A percentile compares a stretch with the other conserved stretches of the same genome.
Conservation (phyloP, 306 rosid species). For the Inga oerstediana region DNA sequence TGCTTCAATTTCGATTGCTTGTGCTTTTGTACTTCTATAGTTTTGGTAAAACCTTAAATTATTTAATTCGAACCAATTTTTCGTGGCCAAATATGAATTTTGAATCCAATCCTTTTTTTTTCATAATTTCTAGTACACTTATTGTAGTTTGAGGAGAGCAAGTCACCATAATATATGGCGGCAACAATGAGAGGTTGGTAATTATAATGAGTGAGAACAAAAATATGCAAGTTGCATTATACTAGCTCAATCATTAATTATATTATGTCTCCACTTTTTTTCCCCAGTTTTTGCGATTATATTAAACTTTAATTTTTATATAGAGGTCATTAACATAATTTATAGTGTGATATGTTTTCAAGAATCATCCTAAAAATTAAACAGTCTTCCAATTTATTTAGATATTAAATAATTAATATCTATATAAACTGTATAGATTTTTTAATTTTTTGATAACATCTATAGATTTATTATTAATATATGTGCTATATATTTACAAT, state of each 20-base stretch:
- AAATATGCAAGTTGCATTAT: slow-evolving; percentile 43
- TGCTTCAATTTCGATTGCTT: slow-evolving; percentile 37
- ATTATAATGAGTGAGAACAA: slow-evolving; percentile 48
- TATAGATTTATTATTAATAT: no score
- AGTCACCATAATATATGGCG: slow-evolving; percentile 16
- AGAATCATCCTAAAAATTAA: not conserved
- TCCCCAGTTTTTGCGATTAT: not conserved
- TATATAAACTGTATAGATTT: no score
- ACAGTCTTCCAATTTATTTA: not conserved
- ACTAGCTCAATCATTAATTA: slow-evolving; percentile 33
- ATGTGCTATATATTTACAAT: no score
- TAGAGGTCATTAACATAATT: not conserved
- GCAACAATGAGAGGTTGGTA: slow-evolving; percentile 25
- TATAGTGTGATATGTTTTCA: not conserved
- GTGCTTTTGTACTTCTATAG: slow-evolving; percentile 35
- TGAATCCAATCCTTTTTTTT: no score
- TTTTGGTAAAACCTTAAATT: slow-evolving; percentile 6
- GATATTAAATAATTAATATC: no score
- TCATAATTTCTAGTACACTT: not conserved
- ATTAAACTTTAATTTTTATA: not conserved
- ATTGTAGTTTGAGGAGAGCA: slow-evolving; percentile 21
- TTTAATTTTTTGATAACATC: no score
- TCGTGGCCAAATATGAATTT: not conserved
- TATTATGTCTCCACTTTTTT: not conserved
- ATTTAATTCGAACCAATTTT: not conserved